Conservation (phyloP, 148 eudicot species). For the Cornus controversa region DNA sequence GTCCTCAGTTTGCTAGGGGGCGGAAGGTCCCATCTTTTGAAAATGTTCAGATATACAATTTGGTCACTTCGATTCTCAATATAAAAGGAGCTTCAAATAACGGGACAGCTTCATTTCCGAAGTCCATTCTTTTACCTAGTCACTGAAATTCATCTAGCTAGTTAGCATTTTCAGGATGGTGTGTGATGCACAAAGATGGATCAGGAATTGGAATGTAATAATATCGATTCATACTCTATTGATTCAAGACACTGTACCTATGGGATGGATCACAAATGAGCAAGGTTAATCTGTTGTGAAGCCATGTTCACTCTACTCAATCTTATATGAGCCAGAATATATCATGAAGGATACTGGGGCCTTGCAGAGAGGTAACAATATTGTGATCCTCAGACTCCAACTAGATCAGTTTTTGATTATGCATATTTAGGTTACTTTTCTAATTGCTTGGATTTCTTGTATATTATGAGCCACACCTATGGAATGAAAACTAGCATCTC, state of each 20-base stretch:
- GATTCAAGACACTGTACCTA: too few relatives aligned
- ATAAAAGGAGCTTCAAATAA: conserved; percentile 75
- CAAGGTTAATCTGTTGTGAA: neutral
- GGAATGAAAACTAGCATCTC: neutral
- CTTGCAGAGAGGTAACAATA: conserved; percentile 2
- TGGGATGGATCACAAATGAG: neutral
- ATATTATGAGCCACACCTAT: neutral
- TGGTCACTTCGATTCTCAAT: conserved; percentile 67
- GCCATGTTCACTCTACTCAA: neutral
- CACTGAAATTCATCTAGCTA: conserved; percentile 22
- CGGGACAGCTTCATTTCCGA: conserved; percentile 57
- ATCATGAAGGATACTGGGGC: neutral
- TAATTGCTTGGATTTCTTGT: neutral
- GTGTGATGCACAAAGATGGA: neutral
- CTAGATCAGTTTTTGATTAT: neutral
- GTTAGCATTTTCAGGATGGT: neutral
- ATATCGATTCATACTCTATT: too few relatives aligned
- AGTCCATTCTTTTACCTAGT: conserved; percentile 49
- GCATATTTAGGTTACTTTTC: neutral
- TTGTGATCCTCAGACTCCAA: neutral
- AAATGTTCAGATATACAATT: conserved; percentile 76
- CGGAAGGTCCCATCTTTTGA: conserved; percentile 79
- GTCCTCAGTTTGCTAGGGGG: conserved; percentile 68
- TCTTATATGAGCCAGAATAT: neutral
- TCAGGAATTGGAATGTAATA: too few relatives aligned